These are phyloP conservation scores for Cryptococcus sp. DNA, from an alignment of 1,284 basidiomycete genomes.

Conservation along the genomic window DNA sequence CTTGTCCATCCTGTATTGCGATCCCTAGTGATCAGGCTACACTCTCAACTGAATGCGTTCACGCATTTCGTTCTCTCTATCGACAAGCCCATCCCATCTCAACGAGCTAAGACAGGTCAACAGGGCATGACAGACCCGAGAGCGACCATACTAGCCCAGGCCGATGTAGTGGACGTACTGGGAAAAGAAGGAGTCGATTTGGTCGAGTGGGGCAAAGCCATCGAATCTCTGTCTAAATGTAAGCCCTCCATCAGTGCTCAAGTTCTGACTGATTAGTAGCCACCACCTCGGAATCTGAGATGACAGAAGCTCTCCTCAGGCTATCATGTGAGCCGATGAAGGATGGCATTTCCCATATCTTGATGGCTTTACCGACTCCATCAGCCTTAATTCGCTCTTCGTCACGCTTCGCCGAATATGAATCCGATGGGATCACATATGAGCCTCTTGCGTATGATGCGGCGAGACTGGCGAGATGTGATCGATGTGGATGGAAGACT, in stretches of 20 bases:
- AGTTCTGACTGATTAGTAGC: neutral
- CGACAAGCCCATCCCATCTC: slow-evolving; percentile 17
- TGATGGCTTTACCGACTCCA: slow-evolving; percentile 18
- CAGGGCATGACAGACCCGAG: slow-evolving; percentile 13
- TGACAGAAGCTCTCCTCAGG: neutral
- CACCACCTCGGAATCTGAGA: neutral
- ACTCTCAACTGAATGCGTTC: slow-evolving; percentile 26
- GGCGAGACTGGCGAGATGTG: slow-evolving; percentile 15
- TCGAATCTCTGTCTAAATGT: slow-evolving; percentile 12
- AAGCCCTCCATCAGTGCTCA: slow-evolving; percentile 7
- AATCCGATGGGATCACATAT: slow-evolving; percentile 26
- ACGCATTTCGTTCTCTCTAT: slow-evolving; percentile 20
- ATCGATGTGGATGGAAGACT: slow-evolving; percentile 23
- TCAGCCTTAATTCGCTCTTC: slow-evolving; percentile 23
- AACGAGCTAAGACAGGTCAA: slow-evolving; percentile 12
- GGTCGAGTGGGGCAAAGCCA: slow-evolving; percentile 25
- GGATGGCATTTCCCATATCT: slow-evolving; percentile 2
- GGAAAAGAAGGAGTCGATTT: slow-evolving; percentile 29
- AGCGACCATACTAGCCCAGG: slow-evolving; percentile 30
- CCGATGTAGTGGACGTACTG: slow-evolving; percentile 21
- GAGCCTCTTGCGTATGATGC: slow-evolving; percentile 8
- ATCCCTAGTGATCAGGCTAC: slow-evolving; percentile 16
- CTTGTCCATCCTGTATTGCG: slow-evolving; percentile 27
- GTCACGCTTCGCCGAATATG: neutral
- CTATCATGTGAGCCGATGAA: neutral